Base-by-base conservation (phyloP, 1,284 basidiomycete species). In the Papiliotrema laurentii region DNA sequence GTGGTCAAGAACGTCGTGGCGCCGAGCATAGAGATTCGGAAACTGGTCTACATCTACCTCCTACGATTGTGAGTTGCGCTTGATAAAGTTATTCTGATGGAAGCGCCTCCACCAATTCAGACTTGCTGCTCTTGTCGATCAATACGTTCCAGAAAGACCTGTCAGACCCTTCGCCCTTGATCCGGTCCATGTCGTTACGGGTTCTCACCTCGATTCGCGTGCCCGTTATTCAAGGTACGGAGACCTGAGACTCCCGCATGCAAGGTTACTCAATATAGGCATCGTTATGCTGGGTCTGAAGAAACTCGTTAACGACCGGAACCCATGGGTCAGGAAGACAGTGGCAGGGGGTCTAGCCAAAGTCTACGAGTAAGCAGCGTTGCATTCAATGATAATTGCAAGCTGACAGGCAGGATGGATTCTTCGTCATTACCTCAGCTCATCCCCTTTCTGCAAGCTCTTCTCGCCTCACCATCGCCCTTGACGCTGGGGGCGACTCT, bases 141-240 rank as follows among this genome's bases (percentile, higher is more conserved):
- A 99, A 99, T 75, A 96, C 94, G 10, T 97, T 97, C 69, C 96
- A 99, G 74, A 91, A 92, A 70, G 96, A 99, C 74, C 79, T 98
- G 18, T 84, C 85, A 2, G 94, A 98, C 65, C 78, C 84, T 7
- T 96, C 86, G 53, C 94, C 96, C 0, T 82, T 97, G 59, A 93
- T 93, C 50, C 82, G 89, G 26, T 88, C 89, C 11, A 96, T 96
- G 91, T 89, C 90, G 3, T 75, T 97, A 39, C 81, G 92, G n/a
- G 91, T 97, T 1, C 79, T 97, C 39, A 90, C 89, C 52, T 89
- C 90, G 9, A 92, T 97, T 63, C 84, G 85, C 54, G 86, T 96
- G 2, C 83, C 85, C 4, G 87, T 89, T 78, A 89, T 96, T 49
- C 71, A 73, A 59, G 87, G 84, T 42, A 82, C 45, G 60, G n/a